A percentile compares a stretch with the other conserved stretches of the same genome.
Conservation (phyloP, 148 eudicot species). For the Mesembryanthemum crystallinum region DNA sequence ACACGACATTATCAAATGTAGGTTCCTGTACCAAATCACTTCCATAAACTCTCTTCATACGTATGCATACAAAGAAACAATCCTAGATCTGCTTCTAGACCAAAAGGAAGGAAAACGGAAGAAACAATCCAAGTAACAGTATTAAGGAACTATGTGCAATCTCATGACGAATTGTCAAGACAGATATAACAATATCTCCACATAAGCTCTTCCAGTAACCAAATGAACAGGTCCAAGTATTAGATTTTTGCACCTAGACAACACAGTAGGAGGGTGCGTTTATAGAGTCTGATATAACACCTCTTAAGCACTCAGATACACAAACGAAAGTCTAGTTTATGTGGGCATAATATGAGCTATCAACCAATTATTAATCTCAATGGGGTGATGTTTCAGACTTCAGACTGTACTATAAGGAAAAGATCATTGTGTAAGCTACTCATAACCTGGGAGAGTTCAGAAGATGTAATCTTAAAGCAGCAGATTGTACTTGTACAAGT, state of each 20-base stretch:
- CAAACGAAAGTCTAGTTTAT: not conserved
- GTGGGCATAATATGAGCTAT: not conserved
- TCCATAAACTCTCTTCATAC: not conserved
- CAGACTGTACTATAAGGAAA: not conserved
- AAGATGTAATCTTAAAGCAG: not conserved
- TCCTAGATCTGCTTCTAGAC: too few relatives aligned
- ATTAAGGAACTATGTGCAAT: not conserved
- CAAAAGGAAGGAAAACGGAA: not conserved
- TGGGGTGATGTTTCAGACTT: not conserved
- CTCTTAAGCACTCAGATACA: not conserved
- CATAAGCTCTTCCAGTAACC: not conserved
- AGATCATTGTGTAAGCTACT: not conserved
- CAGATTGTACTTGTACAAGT: constrained; percentile 3
- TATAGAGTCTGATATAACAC: not conserved
- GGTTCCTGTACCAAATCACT: not conserved
- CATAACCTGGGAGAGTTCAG: not conserved
- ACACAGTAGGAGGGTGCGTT: not conserved
- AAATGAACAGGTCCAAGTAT: not conserved
- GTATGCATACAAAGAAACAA: not conserved
- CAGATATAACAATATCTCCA: not conserved
- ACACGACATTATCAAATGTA: not conserved
- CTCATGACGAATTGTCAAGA: not conserved
- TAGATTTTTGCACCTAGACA: not conserved
- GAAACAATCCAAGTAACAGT: not conserved
- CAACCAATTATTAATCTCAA: not conserved